Conservation (phyloP, 345 rosid genomes). For the Alliaria petiolata region DNA sequence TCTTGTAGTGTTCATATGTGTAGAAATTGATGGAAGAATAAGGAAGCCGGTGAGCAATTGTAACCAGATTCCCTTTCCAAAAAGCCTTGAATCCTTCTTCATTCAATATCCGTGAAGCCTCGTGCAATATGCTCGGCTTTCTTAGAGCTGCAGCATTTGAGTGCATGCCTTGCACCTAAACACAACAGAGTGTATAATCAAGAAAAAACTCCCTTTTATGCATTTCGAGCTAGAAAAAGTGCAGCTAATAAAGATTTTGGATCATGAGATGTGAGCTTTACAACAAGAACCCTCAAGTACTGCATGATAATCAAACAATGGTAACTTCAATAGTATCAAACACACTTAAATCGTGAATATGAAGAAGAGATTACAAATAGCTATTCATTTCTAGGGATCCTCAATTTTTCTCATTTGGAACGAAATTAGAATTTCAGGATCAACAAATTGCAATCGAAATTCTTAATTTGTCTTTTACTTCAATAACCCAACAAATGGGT, state of each 20-base stretch:
- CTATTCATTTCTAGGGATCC: background rate
- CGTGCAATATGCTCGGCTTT: conserved; percentile 73
- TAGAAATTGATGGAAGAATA: conserved; percentile 91
- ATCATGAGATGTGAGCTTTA: background rate
- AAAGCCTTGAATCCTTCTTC: conserved; percentile 95
- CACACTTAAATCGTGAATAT: background rate
- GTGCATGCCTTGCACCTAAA: conserved; percentile 94
- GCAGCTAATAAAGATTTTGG: no score
- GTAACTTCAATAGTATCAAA: background rate
- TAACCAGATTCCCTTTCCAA: conserved; percentile 96
- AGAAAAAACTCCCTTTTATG: background rate
- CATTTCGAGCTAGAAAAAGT: background rate
- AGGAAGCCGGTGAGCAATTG: conserved; percentile 90
- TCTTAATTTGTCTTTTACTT: background rate
- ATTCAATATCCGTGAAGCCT: conserved; percentile 68
- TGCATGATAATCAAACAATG: background rate
- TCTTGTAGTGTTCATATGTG: conserved; percentile 80
- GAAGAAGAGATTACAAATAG: background rate
- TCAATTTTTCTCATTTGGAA: background rate
- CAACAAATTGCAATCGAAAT: background rate
- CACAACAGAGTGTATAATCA: background rate
- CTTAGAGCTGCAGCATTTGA: conserved; percentile 56
- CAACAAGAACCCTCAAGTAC: background rate
- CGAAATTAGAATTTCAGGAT: background rate
- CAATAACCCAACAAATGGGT: background rate